These are phyloP conservation scores for Exophiala calicioides DNA, from an alignment of 2,329 filamentous ascomycete genomes.

Conservation along the genomic window DNA sequence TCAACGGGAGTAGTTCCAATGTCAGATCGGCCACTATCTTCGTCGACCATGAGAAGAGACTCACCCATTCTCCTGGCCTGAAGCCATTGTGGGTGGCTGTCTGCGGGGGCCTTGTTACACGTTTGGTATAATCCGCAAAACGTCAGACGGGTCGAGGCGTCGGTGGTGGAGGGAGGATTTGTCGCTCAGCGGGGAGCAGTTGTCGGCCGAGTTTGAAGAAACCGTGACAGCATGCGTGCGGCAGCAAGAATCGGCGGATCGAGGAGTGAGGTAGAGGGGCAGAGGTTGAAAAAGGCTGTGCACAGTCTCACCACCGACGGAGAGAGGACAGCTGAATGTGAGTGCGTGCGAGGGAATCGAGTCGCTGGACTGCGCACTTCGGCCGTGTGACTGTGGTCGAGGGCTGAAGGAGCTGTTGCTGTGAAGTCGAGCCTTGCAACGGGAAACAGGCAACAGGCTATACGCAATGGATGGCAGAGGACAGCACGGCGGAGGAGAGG, in stretches of 20 bases:
- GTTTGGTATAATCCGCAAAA: constrained; percentile 9
- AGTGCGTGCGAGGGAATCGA: constrained; percentile 9
- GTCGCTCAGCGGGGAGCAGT: constrained; percentile 20
- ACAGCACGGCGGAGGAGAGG: too few species aligned
- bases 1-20: not conserved
- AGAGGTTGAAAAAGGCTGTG: constrained; percentile 8
- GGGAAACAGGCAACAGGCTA: too few species aligned
- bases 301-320: constrained; percentile 5
- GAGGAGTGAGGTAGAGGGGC: constrained; percentile 9
- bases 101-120: constrained; percentile 12
- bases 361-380: too few species aligned
- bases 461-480: too few species aligned
- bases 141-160: constrained; percentile 16
- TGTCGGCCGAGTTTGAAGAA: constrained; percentile 11
- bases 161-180: constrained; percentile 9
- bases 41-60: constrained; percentile 1
- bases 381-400: too few species aligned
- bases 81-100: constrained; percentile 20
- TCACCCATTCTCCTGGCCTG: constrained; percentile 25
- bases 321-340: too few species aligned
- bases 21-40: not conserved
- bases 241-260: constrained; percentile 4
- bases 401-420: too few species aligned
- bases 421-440: too few species aligned
- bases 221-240: constrained; percentile 26